These are phyloP conservation scores for Diplocarpon mali DNA, from an alignment of 2,329 filamentous ascomycete species.

Conservation along the genomic window DNA sequence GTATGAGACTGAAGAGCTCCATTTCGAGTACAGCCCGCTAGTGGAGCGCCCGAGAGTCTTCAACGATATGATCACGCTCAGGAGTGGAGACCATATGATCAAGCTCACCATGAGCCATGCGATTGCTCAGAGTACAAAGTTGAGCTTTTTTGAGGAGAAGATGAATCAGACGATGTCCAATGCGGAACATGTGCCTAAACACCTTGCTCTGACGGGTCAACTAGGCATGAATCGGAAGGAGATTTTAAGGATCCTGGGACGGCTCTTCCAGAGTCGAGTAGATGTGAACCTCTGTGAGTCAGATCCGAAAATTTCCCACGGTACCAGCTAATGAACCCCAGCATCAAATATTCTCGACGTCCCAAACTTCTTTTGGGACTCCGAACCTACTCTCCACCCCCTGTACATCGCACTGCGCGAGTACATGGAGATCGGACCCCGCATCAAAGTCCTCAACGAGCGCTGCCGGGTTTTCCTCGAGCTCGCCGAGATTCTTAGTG, in stretches of 20 bases:
- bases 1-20: conserved; percentile 95
- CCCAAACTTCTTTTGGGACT: conserved; percentile 97
- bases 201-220: conserved; percentile 77
- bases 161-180: conserved; percentile 92
- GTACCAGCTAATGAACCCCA: conserved; percentile 30
- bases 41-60: conserved; percentile 85
- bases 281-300: conserved; percentile 92
- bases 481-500: conserved; percentile 85
- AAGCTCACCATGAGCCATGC: conserved; percentile 96
- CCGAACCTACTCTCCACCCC: conserved; percentile 86
- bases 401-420: conserved; percentile 91
- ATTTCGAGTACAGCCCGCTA: conserved; percentile 88
- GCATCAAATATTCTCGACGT: conserved; percentile 93
- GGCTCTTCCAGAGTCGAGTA: conserved; percentile 85
- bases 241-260: conserved; percentile 83
- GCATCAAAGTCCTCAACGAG: conserved; percentile 94
- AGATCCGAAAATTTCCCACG: background rate
- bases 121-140: conserved; percentile 92
- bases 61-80: conserved; percentile 97
- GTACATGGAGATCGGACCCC: conserved; percentile 93
- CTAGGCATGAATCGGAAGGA: conserved; percentile 86
- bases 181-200: conserved; percentile 84
- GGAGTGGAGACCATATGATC: conserved; percentile 96
- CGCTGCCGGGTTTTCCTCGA: conserved; percentile 94
- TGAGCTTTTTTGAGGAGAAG: conserved; percentile 90